Conservation (phyloP, 2,329 filamentous ascomycete species). For the Chaetomium sp. region DNA sequence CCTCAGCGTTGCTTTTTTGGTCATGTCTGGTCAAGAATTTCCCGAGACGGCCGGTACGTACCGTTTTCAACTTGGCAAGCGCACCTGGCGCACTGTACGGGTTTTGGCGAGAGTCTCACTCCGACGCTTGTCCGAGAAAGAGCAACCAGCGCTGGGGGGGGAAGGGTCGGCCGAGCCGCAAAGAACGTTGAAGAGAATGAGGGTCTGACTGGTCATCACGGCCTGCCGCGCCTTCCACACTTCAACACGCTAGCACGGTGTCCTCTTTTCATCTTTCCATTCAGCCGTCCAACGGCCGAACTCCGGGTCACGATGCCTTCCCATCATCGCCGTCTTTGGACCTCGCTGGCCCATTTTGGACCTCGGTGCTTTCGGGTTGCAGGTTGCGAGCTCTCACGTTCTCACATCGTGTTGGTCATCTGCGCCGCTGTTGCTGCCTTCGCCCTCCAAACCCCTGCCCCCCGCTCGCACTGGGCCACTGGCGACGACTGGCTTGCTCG, state of each 20-base stretch:
- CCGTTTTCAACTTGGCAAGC: not conserved
- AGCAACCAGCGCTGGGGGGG: too few relatives aligned
- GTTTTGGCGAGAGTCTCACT: not conserved
- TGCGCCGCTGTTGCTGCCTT: not conserved
- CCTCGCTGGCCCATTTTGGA: not conserved
- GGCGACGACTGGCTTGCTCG: too few relatives aligned
- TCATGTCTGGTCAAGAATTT: not conserved
- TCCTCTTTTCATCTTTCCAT: not conserved
- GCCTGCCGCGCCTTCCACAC: not conserved
- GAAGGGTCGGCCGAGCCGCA: too few relatives aligned
- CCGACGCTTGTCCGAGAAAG: too few relatives aligned
- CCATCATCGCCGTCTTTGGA: not conserved
- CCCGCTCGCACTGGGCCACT: not conserved
- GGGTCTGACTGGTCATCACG: not conserved
- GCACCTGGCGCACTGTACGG: conserved; percentile 4
- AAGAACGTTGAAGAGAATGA: too few relatives aligned
- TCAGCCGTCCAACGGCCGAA: not conserved
- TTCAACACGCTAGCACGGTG: not conserved
- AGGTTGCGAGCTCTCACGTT: too few relatives aligned
- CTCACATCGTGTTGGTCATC: not conserved
- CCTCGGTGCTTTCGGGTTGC: not conserved
- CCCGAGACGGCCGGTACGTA: not conserved
- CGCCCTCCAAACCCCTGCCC: not conserved
- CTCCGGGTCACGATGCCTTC: not conserved
- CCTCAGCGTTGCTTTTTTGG: conserved; percentile 7